Conservation (phyloP, 2,329 filamentous ascomycete genomes). For the Sordariomycetes sp. region DNA sequence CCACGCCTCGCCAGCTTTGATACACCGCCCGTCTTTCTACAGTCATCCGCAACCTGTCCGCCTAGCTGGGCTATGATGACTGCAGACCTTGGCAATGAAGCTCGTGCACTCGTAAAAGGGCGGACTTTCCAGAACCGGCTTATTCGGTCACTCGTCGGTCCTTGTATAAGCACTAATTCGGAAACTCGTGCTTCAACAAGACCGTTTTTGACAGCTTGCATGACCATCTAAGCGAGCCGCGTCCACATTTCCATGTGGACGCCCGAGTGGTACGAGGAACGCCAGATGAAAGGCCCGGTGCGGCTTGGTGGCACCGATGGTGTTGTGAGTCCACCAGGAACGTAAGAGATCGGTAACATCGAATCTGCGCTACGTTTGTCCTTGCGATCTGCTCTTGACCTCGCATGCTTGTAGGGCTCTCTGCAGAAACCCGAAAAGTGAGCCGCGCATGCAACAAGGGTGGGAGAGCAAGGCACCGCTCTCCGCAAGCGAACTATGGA, state of each 20-base stretch:
- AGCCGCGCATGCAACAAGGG: too few relatives aligned
- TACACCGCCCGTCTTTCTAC: too few relatives aligned
- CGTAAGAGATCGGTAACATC: too few relatives aligned
- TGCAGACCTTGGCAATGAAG: neutral
- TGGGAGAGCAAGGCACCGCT: neutral
- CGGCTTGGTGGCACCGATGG: neutral
- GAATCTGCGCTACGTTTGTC: too few relatives aligned
- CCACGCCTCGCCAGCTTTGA: too few relatives aligned
- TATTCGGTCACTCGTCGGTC: neutral
- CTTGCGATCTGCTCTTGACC: too few relatives aligned
- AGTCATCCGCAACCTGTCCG: too few relatives aligned
- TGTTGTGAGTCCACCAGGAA: too few relatives aligned
- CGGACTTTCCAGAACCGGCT: neutral
- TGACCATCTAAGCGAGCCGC: neutral
- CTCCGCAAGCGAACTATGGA: neutral
- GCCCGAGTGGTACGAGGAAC: neutral
- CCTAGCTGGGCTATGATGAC: too few relatives aligned
- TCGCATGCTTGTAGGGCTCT: too few relatives aligned
- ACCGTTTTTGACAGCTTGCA: neutral
- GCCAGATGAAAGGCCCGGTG: neutral
- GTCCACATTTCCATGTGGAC: neutral
- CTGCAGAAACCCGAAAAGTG: too few relatives aligned
- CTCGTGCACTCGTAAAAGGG: neutral
- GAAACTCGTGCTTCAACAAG: neutral
- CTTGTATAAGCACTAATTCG: neutral